Conservation (phyloP, 2,329 filamentous ascomycete species). For the Didymella exigua region DNA sequence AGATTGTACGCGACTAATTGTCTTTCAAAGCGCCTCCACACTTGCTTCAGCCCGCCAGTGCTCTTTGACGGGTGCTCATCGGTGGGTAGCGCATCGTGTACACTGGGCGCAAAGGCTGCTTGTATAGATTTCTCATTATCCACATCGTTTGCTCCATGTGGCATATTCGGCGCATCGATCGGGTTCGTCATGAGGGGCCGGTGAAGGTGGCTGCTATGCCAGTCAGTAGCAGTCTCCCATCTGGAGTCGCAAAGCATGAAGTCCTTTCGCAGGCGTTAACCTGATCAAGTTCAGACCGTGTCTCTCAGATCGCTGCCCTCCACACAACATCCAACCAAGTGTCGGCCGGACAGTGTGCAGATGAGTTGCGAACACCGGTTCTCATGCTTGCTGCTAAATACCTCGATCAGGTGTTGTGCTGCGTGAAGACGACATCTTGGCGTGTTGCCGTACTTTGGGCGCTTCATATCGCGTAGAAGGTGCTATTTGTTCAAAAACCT, state of each 20-base stretch:
- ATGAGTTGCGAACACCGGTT: slow-evolving; percentile 42
- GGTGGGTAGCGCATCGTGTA: slow-evolving; percentile 27
- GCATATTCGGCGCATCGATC: neutral
- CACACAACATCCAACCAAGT: neutral
- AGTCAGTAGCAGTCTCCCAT: slow-evolving; percentile 40
- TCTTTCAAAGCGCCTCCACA: slow-evolving; percentile 47
- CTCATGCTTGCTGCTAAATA: slow-evolving; percentile 46
- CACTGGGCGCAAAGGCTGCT: slow-evolving; percentile 32
- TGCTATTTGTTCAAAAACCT: no score
- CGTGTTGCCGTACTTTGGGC: slow-evolving; percentile 36
- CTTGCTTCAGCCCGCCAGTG: slow-evolving; percentile 20
- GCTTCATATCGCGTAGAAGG: neutral
- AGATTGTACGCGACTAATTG: slow-evolving; percentile 59
- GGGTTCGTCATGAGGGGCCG: slow-evolving; percentile 31
- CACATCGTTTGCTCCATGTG: slow-evolving; percentile 3
- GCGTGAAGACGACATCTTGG: slow-evolving; percentile 42
- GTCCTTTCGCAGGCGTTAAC: slow-evolving; percentile 61
- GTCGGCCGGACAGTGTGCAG: neutral
- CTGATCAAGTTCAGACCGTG: slow-evolving; percentile 62
- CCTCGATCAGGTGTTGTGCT: slow-evolving; percentile 45
- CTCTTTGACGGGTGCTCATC: slow-evolving; percentile 13
- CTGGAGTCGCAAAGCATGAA: slow-evolving; percentile 52
- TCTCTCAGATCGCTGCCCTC: slow-evolving; percentile 54
- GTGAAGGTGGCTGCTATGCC: no score
- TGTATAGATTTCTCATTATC: slow-evolving; percentile 28